Evolutionary conservation across 768 basidiomycete species (phyloP), one percentile per base, ranked within the genome.

Genomic region (Wakefieldia striispora): DNA sequence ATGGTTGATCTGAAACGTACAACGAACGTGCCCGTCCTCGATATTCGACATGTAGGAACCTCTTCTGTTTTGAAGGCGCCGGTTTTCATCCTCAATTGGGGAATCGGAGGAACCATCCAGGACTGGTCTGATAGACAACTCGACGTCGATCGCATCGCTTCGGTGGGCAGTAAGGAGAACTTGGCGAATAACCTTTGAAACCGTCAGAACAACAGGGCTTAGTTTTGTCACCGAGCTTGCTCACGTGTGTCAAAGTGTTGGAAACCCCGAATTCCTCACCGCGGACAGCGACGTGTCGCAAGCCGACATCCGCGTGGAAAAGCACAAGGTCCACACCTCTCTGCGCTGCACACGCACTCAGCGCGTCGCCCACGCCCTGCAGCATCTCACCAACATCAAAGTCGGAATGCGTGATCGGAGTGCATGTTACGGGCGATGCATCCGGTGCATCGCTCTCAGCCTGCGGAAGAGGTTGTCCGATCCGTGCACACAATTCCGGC

Each of bases 361-460:
- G 68, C 13, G 87, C 82, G 70, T 97, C 94, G 10, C 91, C 93
- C 9, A 93, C 84, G 62, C 81, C 86, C 69, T 97, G 95, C 57
- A 95, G 63, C 71, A 91, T 74, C 66, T 97, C 94, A 20, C 90
- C 94, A 34, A 97, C 82, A 69, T 97, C 94, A 62, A 95, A 97
- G 63, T 93, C 88, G 45, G 81, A 80, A 45, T 48, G 45, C 21
- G 47, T 38, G 40, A 54, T 43, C 48, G 47, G 40, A 29, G 51
- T 45, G 52, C 60, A 48, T 55, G 60, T 51, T 36, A 35, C 45
- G 34, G 46, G 53, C 50, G 51, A 50, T 52, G 59, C 49, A 55
- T 56, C 57, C 43, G 37, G 51, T 53, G 55, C 55, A 45, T 45
- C 54, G 43, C 36, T 45, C 49, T 43, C 58, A n/a, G 45, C 49